A percentile compares a stretch with the other conserved stretches of the same genome.
phyloP scores from a whole-genome alignment of 495 filamentous ascomycete genomes.

The Podospora comata region DNA sequence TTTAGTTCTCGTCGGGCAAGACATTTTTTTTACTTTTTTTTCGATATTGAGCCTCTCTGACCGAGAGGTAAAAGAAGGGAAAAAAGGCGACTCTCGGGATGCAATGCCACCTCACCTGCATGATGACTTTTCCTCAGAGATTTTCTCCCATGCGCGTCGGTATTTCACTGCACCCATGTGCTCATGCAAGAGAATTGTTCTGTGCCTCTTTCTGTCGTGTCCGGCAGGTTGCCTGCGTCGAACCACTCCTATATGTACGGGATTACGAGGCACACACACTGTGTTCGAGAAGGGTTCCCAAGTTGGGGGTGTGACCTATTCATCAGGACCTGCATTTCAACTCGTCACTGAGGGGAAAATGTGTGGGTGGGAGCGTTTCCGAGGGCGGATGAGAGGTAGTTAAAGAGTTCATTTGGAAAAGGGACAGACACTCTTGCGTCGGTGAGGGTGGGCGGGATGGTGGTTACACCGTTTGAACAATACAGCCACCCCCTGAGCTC shows the following conservation, averaged over 20 bases:
- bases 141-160: background rate
- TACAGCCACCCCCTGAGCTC: background rate
- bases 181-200: background rate
- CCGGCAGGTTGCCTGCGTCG: background rate
- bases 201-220: background rate
- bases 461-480: background rate
- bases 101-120: background rate
- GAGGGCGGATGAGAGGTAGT: background rate
- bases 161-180: background rate
- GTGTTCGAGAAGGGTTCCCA: background rate
- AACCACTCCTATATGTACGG: background rate
- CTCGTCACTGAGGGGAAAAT: background rate
- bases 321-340: slow-evolving; percentile 5
- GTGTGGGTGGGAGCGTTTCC: too few species aligned
- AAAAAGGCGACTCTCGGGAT: background rate
- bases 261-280: background rate
- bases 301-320: background rate
- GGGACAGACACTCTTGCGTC: background rate
- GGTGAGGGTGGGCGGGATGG: background rate
- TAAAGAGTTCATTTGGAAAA: background rate
- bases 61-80: background rate
- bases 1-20: background rate
- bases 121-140: too few species aligned
- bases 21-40: background rate
- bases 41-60: background rate